Base-by-base conservation (phyloP, 1,284 basidiomycete species). In the Volvariella surrecta region DNA sequence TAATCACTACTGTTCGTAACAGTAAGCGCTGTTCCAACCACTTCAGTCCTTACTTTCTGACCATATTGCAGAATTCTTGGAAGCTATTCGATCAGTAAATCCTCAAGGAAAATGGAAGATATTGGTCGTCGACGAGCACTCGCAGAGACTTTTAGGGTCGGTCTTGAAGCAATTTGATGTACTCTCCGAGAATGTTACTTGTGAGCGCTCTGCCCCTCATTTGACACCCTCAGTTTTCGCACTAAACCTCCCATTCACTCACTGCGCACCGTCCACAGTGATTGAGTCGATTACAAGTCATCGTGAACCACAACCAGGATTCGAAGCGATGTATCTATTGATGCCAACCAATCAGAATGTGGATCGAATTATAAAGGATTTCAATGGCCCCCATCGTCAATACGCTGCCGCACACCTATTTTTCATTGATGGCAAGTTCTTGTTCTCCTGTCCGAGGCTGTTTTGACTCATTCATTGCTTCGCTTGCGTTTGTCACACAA, bases 271-370 rank as follows among this genome's bases (percentile, higher is more conserved):
- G 3, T 8, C 20, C 18, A 19, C 13, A 89, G 86, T 82, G 55
- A 88, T 89, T 60, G 86, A 89, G 61, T 76, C 76, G 48, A 87
- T 89, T 62, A 75, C 79, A 47, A 79, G 62, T 57, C 59, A 75
- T 57, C 76, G 93, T 52, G 81, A 86, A 42, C 79, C 86, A 0
- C 88, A 92, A 58, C 78, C 81, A 6, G 73, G 76, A 38, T 82
- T 93, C 42, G 90, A 96, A 62, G 92, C 89, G 18, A 71, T 98
- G 55, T 99, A 99, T 64, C 68, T 99, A 49, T 71, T 99, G 48
- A 95, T 94, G 72, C 89, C 96, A 10, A 99, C 96, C 1, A 81
- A 80, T 2, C 87, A 92, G 66, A 99, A 99, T 60, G 80, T 98
- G 39, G 85, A 96, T 48, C 79, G 93, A 15, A 75, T 99, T 57